Evolutionary conservation across 2,329 filamentous ascomycete species (phyloP).

Genomic region (Colletotrichum sp.): DNA sequence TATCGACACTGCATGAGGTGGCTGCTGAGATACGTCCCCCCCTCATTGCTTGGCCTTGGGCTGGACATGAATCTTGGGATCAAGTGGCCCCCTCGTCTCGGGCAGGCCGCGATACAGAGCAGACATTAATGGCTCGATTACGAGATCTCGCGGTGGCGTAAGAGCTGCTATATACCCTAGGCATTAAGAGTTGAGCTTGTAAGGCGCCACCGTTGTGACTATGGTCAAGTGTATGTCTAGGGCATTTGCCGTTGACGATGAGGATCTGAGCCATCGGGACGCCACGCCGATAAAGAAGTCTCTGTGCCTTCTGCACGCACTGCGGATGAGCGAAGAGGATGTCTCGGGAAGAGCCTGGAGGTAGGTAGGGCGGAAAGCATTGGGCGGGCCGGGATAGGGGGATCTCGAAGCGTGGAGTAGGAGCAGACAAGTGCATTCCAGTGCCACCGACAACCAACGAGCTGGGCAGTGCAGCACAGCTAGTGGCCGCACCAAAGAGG

Average conservation of each 20-base stretch:
- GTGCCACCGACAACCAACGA: not conserved
- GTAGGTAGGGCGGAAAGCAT: not conserved
- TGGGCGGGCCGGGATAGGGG: not conserved
- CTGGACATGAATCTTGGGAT: not conserved
- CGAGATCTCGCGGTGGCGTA: constrained; percentile 1
- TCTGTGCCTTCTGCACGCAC: not conserved
- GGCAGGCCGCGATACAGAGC: not conserved
- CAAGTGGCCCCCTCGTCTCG: constrained; percentile 2
- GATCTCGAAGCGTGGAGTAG: not conserved
- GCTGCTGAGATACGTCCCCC: not conserved
- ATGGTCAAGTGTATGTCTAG: not conserved
- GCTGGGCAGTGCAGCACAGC: not conserved
- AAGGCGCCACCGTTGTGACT: constrained; percentile 14
- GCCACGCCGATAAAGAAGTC: constrained; percentile 14
- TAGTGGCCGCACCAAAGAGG: not conserved
- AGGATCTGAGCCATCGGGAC: constrained; percentile 2
- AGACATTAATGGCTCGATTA: constrained; percentile 15
- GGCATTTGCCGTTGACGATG: constrained; percentile 7
- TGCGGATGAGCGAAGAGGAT: not conserved
- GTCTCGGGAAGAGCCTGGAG: not conserved
- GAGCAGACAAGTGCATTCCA: not conserved
- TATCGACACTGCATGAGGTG: not conserved
- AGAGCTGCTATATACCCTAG: not conserved
- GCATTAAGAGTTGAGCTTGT: not conserved
- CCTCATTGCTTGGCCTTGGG: not conserved